These are phyloP conservation scores for Sporothrix curviconia DNA, from an alignment of 2,329 filamentous ascomycete species.

Conservation along the genomic window DNA sequence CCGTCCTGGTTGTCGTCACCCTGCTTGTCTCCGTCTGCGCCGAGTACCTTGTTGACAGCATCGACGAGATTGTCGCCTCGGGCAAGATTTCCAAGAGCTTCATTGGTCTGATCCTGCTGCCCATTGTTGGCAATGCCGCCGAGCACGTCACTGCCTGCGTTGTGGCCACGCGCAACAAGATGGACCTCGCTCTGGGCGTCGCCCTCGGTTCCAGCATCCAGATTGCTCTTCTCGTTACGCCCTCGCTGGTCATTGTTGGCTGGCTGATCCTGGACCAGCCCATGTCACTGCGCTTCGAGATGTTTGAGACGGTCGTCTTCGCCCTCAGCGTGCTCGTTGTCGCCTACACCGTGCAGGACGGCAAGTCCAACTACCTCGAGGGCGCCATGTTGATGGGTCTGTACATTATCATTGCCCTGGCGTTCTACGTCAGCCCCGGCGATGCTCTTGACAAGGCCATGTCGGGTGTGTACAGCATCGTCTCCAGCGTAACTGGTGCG, in stretches of 20 bases:
- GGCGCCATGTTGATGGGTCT: conserved; percentile 60
- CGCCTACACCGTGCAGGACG: conserved; percentile 71
- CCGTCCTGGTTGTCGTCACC: conserved; percentile 64
- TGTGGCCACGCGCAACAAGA: conserved; percentile 71
- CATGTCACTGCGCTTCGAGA: conserved; percentile 77
- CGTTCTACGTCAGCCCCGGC: conserved; percentile 51
- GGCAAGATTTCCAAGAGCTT: conserved; percentile 64
- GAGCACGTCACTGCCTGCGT: conserved; percentile 78
- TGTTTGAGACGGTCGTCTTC: conserved; percentile 71
- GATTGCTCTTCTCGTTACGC: conserved; percentile 75
- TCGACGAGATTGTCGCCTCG: conserved; percentile 57
- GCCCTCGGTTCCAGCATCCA: conserved; percentile 78
- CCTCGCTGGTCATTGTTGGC: conserved; percentile 70
- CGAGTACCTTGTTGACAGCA: conserved; percentile 70
- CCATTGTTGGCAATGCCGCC: conserved; percentile 77
- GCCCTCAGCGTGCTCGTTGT: conserved; percentile 70
- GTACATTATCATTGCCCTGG: conserved; percentile 54
- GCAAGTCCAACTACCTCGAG: conserved; percentile 78
- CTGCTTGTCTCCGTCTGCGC: conserved; percentile 71
- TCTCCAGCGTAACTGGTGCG: neutral
- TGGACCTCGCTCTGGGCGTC: conserved; percentile 70
- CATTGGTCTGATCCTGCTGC: conserved; percentile 71
- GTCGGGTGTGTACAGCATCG: conserved; percentile 9
- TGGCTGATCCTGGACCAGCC: conserved; percentile 65
- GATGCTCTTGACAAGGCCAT: conserved; percentile 38